phyloP scores from a whole-genome alignment of 1,284 basidiomycete species.

The Ceratobasidium sp. region DNA sequence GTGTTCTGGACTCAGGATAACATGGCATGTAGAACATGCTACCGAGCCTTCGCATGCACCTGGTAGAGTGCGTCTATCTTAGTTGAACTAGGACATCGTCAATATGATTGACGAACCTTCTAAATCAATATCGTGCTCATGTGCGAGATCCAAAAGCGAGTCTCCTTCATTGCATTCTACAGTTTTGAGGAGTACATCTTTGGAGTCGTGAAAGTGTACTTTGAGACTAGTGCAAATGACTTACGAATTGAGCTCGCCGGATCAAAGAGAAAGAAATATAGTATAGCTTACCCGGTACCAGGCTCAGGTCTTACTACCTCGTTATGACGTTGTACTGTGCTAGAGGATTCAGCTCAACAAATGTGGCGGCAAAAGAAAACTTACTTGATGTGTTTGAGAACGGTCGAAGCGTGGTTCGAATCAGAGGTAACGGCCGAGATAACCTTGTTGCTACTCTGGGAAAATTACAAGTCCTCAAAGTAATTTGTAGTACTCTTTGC shows the following conservation, averaged over 20 bases:
- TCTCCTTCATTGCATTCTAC: slow-evolving; percentile 96
- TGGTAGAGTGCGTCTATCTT: slow-evolving; percentile 57
- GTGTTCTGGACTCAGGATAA: slow-evolving; percentile 86
- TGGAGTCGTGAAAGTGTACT: slow-evolving; percentile 90
- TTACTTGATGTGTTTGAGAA: slow-evolving; percentile 23
- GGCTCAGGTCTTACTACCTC: slow-evolving; percentile 69
- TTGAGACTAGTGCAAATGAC: slow-evolving; percentile 74
- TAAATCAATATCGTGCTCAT: slow-evolving; percentile 97
- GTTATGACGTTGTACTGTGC: slow-evolving; percentile 59
- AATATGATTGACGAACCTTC: slow-evolving; percentile 74
- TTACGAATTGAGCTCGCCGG: too few relatives aligned
- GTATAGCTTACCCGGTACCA: slow-evolving; percentile 70
- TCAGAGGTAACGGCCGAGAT: not conserved
- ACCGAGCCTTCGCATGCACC: slow-evolving; percentile 97
- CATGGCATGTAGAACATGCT: slow-evolving; percentile 98
- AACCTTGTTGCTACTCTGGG: not conserved
- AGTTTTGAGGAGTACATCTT: slow-evolving; percentile 86
- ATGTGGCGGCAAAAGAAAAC: slow-evolving; percentile 11
- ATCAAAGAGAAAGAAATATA: too few relatives aligned
- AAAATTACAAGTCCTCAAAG: not conserved
- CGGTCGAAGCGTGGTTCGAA: not conserved
- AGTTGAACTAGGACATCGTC: not conserved
- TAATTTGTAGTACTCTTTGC: slow-evolving; percentile 18
- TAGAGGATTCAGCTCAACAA: slow-evolving; percentile 1
- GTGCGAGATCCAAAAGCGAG: slow-evolving; percentile 90